These are phyloP conservation scores for Thelonectria rubi DNA, from an alignment of 2,329 filamentous ascomycete genomes.

Conservation along the genomic window DNA sequence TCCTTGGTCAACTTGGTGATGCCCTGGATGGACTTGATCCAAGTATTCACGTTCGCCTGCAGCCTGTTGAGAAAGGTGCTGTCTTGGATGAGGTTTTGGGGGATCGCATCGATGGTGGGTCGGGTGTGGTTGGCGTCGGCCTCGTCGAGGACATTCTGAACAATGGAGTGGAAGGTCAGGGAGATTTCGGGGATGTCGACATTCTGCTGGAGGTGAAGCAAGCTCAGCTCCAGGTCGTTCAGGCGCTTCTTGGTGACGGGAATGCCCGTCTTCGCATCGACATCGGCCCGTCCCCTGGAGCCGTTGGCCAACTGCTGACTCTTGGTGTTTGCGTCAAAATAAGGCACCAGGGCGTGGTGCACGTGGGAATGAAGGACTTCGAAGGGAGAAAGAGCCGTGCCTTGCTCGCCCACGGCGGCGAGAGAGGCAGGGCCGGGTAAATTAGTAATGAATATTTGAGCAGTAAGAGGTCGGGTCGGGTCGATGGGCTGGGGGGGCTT, in stretches of 20 bases:
- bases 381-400: constrained; percentile 80
- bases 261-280: constrained; percentile 92
- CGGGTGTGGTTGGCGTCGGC: constrained; percentile 73
- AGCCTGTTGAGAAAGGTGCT: constrained; percentile 93
- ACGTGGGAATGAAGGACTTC: constrained; percentile 93
- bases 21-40: constrained; percentile 98
- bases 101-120: constrained; percentile 81
- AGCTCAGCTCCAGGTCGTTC: constrained; percentile 89
- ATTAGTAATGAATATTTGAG: constrained; percentile 93
- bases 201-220: constrained; percentile 95
- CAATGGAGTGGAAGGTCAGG: constrained; percentile 85
- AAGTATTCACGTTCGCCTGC: constrained; percentile 92
- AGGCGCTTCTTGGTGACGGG: constrained; percentile 98
- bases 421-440: constrained; percentile 82
- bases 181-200: constrained; percentile 95
- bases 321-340: constrained; percentile 96
- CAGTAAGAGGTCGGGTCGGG: constrained; percentile 79
- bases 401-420: constrained; percentile 74
- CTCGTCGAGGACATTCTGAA: constrained; percentile 85
- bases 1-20: constrained; percentile 96
- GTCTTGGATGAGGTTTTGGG: constrained; percentile 79
- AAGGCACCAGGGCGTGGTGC: constrained; percentile 90
- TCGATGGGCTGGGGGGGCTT: constrained; percentile 92
- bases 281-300: constrained; percentile 78
- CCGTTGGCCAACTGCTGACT: constrained; percentile 74